Base-by-base conservation (phyloP, 2,329 filamentous ascomycete species). In the Fusarium compactum region DNA sequence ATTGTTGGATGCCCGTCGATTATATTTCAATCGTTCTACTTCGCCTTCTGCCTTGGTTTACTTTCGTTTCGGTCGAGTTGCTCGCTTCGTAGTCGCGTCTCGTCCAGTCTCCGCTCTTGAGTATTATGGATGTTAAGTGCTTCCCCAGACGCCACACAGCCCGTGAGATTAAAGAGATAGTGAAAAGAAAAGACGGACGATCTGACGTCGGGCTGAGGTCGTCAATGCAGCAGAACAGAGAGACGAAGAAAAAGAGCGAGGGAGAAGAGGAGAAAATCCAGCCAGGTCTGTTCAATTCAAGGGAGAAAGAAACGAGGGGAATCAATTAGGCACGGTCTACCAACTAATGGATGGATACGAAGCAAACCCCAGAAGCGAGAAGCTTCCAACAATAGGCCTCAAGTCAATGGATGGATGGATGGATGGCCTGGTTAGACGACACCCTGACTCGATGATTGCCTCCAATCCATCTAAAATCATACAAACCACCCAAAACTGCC, bases 361-460 rank as follows among this genome's bases (percentile, higher is more conserved):
- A 70, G 68, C 65, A 65, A 69, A 69, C 68, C 68, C 63, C 59
- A 70, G 68, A 69, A 71, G 67, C 67, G 67, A 70, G 53, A 45
- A 44, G 55, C 46, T 58, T 61, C 46, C 67, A 70, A 43, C 68
- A 63, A 47, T 47, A 63, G 47, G 18, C 34, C 34, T 38, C 34
- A 38, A 38, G 34, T 38, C 68, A 63, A 47, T 47, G 62, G 48
- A 43, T 66, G 27, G 27, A 43, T 66, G 25, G 25, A 27, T 27
- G 54, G 48, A 59, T 61, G 34, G 43, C 32, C 22, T 41, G 53
- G 55, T 56, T 59, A 51, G 32, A 62, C 46, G 62, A 46, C 41
- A 65, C 68, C 68, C 67, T 65, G 27, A 71, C 55, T 65, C 34
- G 52, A 71, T 69, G 52, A 71, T 69, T 69, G 56, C 45, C 56